A percentile compares a stretch with the other conserved stretches of the same genome.
Conservation (phyloP, 1,139 yeast species). For the Chernovozyma aurita region DNA sequence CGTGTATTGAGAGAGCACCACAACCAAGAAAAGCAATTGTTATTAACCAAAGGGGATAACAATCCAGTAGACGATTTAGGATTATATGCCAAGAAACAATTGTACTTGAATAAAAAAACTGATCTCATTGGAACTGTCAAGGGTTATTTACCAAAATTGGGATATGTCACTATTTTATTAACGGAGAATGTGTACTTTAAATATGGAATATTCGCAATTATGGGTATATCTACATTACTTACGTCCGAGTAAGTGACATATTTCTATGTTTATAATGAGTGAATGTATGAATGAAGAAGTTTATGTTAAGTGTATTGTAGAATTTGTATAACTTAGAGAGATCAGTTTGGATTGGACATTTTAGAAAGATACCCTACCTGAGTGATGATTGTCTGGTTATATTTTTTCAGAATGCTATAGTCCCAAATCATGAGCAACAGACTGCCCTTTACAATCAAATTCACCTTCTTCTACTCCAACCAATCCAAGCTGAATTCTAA, state of each 20-base stretch:
- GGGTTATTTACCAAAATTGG: conserved; percentile 87
- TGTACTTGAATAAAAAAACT: conserved; percentile 65
- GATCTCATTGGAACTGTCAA: conserved; percentile 90
- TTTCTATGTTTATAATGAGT: neutral
- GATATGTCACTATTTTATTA: conserved; percentile 85
- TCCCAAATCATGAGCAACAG: too few relatives aligned
- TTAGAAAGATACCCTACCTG: too few relatives aligned
- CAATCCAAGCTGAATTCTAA: too few relatives aligned
- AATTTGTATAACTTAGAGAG: too few relatives aligned
- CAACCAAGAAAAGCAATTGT: conserved; percentile 53
- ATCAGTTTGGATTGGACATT: too few relatives aligned
- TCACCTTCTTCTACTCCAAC: too few relatives aligned
- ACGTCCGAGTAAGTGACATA: conserved; percentile 33
- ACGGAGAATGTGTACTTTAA: conserved; percentile 85
- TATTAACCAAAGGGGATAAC: conserved; percentile 95
- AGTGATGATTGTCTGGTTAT: too few relatives aligned
- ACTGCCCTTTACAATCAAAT: too few relatives aligned
- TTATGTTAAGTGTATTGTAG: too few relatives aligned
- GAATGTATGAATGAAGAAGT: neutral
- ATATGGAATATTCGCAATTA: conserved; percentile 61
- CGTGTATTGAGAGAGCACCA: conserved; percentile 85
- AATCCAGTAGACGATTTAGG: conserved; percentile 89
- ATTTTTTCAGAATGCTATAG: too few relatives aligned
- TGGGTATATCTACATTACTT: conserved; percentile 56
- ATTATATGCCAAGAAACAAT: conserved; percentile 72